Base-by-base conservation (phyloP, 1,284 basidiomycete genomes). In the Mycena citricolor region DNA sequence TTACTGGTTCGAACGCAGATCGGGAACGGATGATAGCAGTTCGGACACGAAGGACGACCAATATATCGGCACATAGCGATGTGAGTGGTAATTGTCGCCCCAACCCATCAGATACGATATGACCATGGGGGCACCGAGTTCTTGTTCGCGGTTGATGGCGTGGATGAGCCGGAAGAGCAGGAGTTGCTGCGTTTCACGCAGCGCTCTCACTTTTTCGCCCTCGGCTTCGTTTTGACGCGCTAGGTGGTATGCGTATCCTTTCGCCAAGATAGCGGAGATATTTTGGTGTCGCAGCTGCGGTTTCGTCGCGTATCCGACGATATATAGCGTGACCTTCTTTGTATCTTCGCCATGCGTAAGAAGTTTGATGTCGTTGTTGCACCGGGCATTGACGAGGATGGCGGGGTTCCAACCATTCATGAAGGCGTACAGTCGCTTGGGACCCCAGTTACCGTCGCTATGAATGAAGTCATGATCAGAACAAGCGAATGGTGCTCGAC, bases 91-190 rank as follows among this genome's bases (percentile, higher is more conserved):
- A 0, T 45, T 45, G 23, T 70, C 65, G 0, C 63, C 65, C 61
- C 60, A 63, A 3, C 61, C 62, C 64, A 67, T 65, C 10, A 67
- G 44, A 50, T 64, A 63, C 14, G 52, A 56, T 2, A 69, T 60
- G 0, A 69, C 61, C 56, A 65, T 57, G 0, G 64, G 62, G 1
- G 52, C 64, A 7, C 58, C 47, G 2, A 71, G 37, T 41, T 72
- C 69, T 47, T 67, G 63, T 20, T 71, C 49, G 0, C 56, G 30
- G 36, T 60, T 69, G 12, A 69, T 42, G 0, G 55, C 47, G 47
- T 70, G 49, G 2, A 52, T 35, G 4, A 53, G 28, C 0, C 54
- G 44, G 31, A 60, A 57, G 4, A 64, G 25, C 8, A 64, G 41
- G 8, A 14, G 5, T 11, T 29, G 32, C n/a, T 19, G 14, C 13